Conservation (phyloP, 441 rosid species). For the Rhodomyrtus psidioides region DNA sequence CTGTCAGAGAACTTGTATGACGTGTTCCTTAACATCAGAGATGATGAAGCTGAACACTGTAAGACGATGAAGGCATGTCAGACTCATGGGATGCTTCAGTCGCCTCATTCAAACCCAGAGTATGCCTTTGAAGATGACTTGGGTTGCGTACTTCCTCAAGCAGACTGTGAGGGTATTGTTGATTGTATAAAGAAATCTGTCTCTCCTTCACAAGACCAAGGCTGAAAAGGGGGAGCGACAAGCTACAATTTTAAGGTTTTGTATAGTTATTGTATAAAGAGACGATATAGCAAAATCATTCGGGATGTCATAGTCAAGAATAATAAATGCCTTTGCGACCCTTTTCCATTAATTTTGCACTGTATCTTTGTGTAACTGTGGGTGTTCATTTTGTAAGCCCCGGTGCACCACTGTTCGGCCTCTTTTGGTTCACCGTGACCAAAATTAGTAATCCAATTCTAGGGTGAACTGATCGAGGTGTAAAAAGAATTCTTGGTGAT, state of each 20-base stretch:
- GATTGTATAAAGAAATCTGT: slow-evolving; percentile 74
- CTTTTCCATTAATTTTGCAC: not conserved
- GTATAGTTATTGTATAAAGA: not conserved
- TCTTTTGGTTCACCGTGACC: not conserved
- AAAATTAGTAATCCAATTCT: not conserved
- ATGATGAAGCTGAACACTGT: slow-evolving; percentile 94
- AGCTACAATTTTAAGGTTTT: not conserved
- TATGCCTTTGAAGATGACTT: slow-evolving; percentile 28
- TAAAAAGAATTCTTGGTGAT: not conserved
- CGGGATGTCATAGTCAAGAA: not conserved
- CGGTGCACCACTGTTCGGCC: not conserved
- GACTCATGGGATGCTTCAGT: slow-evolving; percentile 68
- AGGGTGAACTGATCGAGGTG: not conserved
- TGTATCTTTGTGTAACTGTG: not conserved
- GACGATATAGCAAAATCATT: not conserved
- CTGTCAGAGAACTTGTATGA: slow-evolving; percentile 71
- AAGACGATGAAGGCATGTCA: slow-evolving; percentile 95
- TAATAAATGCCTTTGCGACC: not conserved
- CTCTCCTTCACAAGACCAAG: slow-evolving; percentile 14
- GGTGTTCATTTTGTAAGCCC: not conserved
- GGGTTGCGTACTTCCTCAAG: slow-evolving; percentile 37
- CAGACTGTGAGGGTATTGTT: slow-evolving; percentile 74
- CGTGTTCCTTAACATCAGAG: slow-evolving; percentile 82
- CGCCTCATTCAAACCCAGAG: slow-evolving; percentile 66
- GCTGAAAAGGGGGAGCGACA: not conserved